Conservation (phyloP, 2,329 filamentous ascomycete species). For the Fonsecaea pedrosoi region DNA sequence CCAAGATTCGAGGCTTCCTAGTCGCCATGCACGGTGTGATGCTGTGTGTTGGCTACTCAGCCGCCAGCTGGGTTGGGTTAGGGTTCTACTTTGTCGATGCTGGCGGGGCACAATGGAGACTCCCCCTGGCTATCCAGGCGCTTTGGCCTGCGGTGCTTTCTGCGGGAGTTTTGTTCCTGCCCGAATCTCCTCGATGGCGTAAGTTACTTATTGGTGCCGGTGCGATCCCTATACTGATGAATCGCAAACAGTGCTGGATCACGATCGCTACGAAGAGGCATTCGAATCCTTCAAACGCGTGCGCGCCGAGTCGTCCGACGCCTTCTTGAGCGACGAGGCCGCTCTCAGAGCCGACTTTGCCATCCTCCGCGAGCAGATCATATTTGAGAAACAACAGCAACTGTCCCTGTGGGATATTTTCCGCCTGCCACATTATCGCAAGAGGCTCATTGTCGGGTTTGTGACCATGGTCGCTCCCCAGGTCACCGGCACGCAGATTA, state of each 20-base stretch:
- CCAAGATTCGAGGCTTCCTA: constrained; percentile 29
- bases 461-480: constrained; percentile 23
- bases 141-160: constrained; percentile 33
- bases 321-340: constrained; percentile 22
- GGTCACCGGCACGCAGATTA: constrained; percentile 24
- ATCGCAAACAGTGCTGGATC: constrained; percentile 17
- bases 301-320: constrained; percentile 24
- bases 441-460: constrained; percentile 32
- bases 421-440: constrained; percentile 30
- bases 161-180: constrained; percentile 48
- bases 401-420: constrained; percentile 30
- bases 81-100: constrained; percentile 30
- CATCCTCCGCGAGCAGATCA: constrained; percentile 22
- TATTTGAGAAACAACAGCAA: constrained; percentile 21
- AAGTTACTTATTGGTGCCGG: background rate
- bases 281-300: constrained; percentile 31
- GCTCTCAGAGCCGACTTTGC: constrained; percentile 28
- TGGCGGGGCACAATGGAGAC: constrained; percentile 28
- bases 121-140: constrained; percentile 32
- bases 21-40: constrained; percentile 33
- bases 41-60: constrained; percentile 27
- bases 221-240: background rate
- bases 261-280: constrained; percentile 27
- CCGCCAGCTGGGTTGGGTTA: constrained; percentile 33
- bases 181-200: constrained; percentile 42